Evolutionary conservation across 495 filamentous ascomycete genomes (phyloP).

Genomic region (Bacidia rubella): DNA sequence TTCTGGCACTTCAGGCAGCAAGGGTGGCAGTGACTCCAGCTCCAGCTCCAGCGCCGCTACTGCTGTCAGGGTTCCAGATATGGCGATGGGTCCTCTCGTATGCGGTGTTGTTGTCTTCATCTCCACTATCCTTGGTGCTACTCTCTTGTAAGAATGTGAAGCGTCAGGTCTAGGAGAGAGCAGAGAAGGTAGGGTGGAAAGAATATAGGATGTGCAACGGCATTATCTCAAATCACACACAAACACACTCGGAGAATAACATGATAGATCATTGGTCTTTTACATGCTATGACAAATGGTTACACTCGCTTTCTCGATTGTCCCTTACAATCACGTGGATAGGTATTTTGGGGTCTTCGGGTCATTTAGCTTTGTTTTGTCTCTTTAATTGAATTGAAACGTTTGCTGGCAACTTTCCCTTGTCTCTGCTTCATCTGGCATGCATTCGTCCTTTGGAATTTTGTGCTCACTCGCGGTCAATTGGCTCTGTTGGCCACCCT

Average conservation of each 20-base stretch:
- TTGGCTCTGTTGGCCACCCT: no score
- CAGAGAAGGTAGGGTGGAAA: not conserved
- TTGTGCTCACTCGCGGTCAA: no score
- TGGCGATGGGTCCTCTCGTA: constrained; percentile 41
- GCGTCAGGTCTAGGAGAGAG: not conserved
- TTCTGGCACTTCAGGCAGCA: constrained; percentile 23
- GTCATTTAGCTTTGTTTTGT: not conserved
- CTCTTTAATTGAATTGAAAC: constrained; percentile 4
- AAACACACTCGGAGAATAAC: not conserved
- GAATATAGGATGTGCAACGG: constrained; percentile 2
- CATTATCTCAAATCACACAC: not conserved
- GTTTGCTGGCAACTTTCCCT: not conserved
- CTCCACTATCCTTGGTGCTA: constrained; percentile 51
- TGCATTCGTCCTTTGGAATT: no score
- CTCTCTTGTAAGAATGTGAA: constrained; percentile 35
- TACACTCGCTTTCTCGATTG: not conserved
- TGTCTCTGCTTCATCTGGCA: no score
- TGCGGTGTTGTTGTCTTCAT: constrained; percentile 39
- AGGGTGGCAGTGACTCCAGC: constrained; percentile 19
- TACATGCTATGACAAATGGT: not conserved
- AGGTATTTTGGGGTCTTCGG: not conserved
- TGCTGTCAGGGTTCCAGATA: constrained; percentile 27
- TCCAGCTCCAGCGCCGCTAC: constrained; percentile 32
- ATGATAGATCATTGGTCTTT: constrained; percentile 3
- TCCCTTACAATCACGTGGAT: not conserved